Evolutionary conservation across 2,329 filamentous ascomycete species (phyloP), one percentile per base, ranked within the genome.

Genomic region (Alternaria sp.): DNA sequence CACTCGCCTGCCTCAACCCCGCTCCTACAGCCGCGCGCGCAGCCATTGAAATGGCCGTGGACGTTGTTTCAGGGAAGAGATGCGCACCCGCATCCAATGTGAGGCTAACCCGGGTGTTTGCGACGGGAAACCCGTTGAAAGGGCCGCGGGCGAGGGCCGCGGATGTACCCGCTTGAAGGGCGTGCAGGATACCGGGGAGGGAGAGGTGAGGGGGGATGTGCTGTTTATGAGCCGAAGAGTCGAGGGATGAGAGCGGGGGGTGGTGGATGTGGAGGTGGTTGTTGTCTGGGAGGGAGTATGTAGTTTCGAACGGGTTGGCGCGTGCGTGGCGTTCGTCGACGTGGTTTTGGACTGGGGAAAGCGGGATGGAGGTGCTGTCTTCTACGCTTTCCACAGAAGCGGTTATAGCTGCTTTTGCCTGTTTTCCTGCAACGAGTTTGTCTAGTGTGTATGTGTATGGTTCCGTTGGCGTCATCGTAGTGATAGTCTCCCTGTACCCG

Each of bases 71-170:
- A 3, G 84, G 81, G 75, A 90, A 92, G 55, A 91, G 82, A 74
- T 95, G 89, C 1, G 83, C 82, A 7, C 79, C 74, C 0, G 89
- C 86, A 74, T 95, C 86, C 65, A 97, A 85, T 0, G 84, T 88
- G 57, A 98, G 81, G 4, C 83, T 88, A 57, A 97, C 88, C 62
- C 88, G 84, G 53, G 90, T 92, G 64, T 88, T 90, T 74, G 97
- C 91, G 58, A 98, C 82, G 0, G 94, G 93, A 68, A 93, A 94
- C 17, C 87, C 88, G 63, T 93, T 90, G 51, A 90, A 88, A 0
- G 96, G 95, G 0, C 96, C 96, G 25, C 94, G 89, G 8, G 94
- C 91, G 10, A 98, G 85, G 6, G 93, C 95, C 23, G 94, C 93
- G 21, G 92, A 86, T 26, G 90, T 91, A 30, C 96, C 96, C 70